These are phyloP conservation scores for Starmerella sirachaensis DNA, from an alignment of 805 yeast genomes.

Conservation along the genomic window DNA sequence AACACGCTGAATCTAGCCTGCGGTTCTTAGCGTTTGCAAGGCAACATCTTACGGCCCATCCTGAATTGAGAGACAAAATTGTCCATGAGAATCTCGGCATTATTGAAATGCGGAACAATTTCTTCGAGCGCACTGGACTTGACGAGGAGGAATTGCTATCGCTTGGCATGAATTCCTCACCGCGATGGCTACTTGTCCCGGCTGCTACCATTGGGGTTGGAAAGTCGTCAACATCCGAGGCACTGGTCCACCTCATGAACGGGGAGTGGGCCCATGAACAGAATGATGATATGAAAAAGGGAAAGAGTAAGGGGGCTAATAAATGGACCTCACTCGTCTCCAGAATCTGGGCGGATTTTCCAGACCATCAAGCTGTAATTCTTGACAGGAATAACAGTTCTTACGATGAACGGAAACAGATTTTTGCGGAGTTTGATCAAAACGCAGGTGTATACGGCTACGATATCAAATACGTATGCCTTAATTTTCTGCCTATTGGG, in stretches of 20 bases:
- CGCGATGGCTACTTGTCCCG: slow-evolving; percentile 58
- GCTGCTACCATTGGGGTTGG: slow-evolving; percentile 93
- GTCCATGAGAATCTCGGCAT: slow-evolving; percentile 50
- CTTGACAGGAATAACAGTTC: slow-evolving; percentile 79
- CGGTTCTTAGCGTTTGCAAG: slow-evolving; percentile 59
- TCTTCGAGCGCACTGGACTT: slow-evolving; percentile 42
- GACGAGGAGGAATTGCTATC: slow-evolving; percentile 49
- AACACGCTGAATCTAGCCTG: slow-evolving; percentile 49
- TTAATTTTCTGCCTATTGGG: slow-evolving; percentile 48
- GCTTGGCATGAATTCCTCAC: slow-evolving; percentile 26
- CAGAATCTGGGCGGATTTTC: slow-evolving; percentile 26
- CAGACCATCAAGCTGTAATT: slow-evolving; percentile 40
- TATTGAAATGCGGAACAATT: slow-evolving; percentile 56
- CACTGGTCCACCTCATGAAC: slow-evolving; percentile 44
- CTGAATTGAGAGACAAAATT: slow-evolving; percentile 37
- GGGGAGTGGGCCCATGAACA: slow-evolving; percentile 57
- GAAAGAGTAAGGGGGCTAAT: slow-evolving; percentile 27
- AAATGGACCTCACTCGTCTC: slow-evolving; percentile 22
- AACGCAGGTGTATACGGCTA: slow-evolving; percentile 34
- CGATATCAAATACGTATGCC: slow-evolving; percentile 48
- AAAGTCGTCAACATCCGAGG: slow-evolving; percentile 68
- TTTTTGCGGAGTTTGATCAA: slow-evolving; percentile 43
- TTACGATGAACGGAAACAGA: slow-evolving; percentile 52
- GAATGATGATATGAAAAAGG: slow-evolving; percentile 53
- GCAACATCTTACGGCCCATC: slow-evolving; percentile 41